Evolutionary conservation across 768 basidiomycete genomes (phyloP).

Genomic region (Russula griseocarnosa): DNA sequence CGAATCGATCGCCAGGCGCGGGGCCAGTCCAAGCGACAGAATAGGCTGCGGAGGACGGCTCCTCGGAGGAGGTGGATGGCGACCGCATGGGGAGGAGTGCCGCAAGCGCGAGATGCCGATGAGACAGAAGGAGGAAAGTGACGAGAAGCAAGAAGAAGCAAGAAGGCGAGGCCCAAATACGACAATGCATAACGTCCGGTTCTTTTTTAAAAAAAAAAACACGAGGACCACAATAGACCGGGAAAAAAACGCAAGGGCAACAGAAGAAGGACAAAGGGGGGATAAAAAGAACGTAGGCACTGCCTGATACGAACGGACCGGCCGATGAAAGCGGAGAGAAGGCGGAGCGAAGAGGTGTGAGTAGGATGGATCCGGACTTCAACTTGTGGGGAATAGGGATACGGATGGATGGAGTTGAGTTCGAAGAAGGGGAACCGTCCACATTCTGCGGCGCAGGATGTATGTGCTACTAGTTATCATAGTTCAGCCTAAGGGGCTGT

Average conservation of each 20-base stretch:
- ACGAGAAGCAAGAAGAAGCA: conserved; percentile 9
- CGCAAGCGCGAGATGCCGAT: conserved; percentile 12
- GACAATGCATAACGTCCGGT: conserved; percentile 6
- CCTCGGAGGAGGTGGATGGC: not conserved
- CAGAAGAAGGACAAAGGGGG: not conserved
- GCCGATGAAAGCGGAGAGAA: conserved; percentile 12
- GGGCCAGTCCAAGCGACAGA: conserved; percentile 34
- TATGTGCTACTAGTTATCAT: not conserved
- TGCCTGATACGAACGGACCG: conserved; percentile 21
- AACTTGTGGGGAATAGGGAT: not conserved
- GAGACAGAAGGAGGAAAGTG: not conserved
- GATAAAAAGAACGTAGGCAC: conserved; percentile 9
- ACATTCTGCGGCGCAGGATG: not conserved
- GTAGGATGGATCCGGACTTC: no score
- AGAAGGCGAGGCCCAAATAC: not conserved
- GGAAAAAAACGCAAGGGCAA: not conserved
- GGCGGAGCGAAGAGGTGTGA: not conserved
- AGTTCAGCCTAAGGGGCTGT: not conserved
- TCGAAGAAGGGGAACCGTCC: conserved; percentile 4
- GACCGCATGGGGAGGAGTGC: conserved; percentile 1
- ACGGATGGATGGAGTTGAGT: not conserved
- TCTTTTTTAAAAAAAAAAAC: not conserved
- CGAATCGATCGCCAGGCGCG: conserved; percentile 31
- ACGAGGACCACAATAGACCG: not conserved
- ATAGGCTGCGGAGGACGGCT: not conserved